These are phyloP conservation scores for Earliella scabrosa DNA, from an alignment of 1,284 basidiomycete species.

Conservation along the genomic window DNA sequence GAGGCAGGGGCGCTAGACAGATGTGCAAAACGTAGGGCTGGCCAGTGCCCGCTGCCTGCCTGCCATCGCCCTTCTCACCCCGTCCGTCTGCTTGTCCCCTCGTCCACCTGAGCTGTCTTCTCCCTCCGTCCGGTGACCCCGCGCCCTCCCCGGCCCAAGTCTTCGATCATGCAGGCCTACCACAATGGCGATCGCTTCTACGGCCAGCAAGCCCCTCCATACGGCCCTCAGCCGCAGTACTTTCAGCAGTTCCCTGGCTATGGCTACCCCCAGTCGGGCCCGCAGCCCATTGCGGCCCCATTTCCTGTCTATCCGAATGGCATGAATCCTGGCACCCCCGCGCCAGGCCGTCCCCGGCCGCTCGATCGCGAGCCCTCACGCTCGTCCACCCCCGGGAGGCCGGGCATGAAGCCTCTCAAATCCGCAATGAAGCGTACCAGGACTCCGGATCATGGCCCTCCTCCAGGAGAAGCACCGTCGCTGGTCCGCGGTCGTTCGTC, in stretches of 20 bases:
- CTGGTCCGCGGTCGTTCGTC: constrained; percentile 25
- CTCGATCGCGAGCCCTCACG: constrained; percentile 27
- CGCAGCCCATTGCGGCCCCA: constrained; percentile 19
- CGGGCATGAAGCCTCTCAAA: constrained; percentile 43
- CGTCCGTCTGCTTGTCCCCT: constrained; percentile 6
- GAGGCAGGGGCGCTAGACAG: constrained; percentile 21
- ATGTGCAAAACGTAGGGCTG: constrained; percentile 7
- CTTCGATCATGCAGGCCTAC: constrained; percentile 31
- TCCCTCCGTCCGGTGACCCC: constrained; percentile 6
- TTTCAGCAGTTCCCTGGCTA: constrained; percentile 26
- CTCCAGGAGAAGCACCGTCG: constrained; percentile 7
- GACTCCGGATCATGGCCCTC: constrained; percentile 23
- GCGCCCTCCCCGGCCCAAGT: neutral
- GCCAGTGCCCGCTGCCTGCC: constrained; percentile 1
- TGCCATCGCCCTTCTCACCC: constrained; percentile 1
- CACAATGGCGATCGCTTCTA: constrained; percentile 25
- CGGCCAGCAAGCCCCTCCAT: constrained; percentile 20
- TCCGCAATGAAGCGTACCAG: constrained; percentile 60
- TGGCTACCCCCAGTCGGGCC: constrained; percentile 17
- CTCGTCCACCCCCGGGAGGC: constrained; percentile 21
- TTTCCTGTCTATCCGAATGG: constrained; percentile 25
- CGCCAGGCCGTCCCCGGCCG: constrained; percentile 21
- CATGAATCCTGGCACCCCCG: constrained; percentile 19
- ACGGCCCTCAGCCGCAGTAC: constrained; percentile 21
- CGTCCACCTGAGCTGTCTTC: constrained; percentile 1